Evolutionary conservation across 208 protist species (phyloP), one percentile per base, ranked within the genome.

Genomic region (Plasmodiophora brassicae): DNA sequence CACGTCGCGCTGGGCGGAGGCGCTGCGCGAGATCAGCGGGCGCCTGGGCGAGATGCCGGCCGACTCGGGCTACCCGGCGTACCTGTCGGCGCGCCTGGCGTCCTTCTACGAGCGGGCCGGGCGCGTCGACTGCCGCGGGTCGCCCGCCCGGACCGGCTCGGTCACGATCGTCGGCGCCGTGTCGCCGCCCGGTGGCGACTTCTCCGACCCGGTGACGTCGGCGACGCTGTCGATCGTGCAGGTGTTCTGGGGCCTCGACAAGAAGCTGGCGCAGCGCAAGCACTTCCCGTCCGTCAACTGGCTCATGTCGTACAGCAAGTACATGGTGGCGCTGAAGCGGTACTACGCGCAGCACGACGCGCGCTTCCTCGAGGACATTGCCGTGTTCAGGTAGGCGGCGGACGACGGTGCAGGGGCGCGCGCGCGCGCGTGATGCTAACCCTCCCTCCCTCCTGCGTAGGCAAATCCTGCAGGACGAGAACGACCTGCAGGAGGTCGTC

Each of bases 231-330:
- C 95, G 92, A 99, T 99, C 90, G 98, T 99, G 53, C 98, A 99
- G 94, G 98, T 99, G 39, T 99, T 99, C 94, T 99, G 98, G 98
- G 98, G 98, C 91, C 94, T 99, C 1, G 97, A 99, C 94, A 99
- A 99, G 95, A 98, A 98, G 88, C 95, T 99, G 1, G 99, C 98
- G 0, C 98, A 99, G 95, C 94, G 98, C 84, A 99, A 99, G 95
- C 99, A 99, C 95, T 99, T 99, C 95, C 99, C 99, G 44, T 99
- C 98, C 5, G 96, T 99, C 44, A 99, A 99, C 94, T 99, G 99
- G 99, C 93, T 98, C 41, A 95, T 99, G 88, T 98, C 96, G 1
- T 99, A 99, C 94, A 98, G 97, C 45, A 99, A 99, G 92, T 99
- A 99, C 92, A 92, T 96, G 39, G 95, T 98, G 86, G 93, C 95